Base-by-base conservation (phyloP, 768 basidiomycete species). In the Trametes maxima region DNA sequence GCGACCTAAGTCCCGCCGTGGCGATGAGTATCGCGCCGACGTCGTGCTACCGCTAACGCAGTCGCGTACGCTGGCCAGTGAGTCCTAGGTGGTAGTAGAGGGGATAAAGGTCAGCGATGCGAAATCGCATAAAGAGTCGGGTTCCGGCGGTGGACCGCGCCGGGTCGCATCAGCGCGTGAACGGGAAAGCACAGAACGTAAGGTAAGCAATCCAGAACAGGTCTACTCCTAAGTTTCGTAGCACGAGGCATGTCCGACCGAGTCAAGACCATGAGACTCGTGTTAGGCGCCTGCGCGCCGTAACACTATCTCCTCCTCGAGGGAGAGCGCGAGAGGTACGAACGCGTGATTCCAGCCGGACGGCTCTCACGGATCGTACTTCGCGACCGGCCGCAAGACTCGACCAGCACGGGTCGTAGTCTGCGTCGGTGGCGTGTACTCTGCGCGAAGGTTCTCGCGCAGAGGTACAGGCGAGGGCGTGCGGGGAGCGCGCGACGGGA, bases 361-460 rank as follows among this genome's bases (percentile, higher is more conserved):
- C 25, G 51, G 51, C 51, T 53, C 51, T 53, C 51, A 43, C 35
- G 50, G 58, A 46, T 59, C 58, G 58, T 59, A 59, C 42, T 36
- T 50, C 50, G 50, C 42, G 47, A 36, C 39, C 39, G 58, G 58
- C n/a, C 42, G 39, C n/a, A 50, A 59, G 22, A 59, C 50, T 17
- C 51, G 50, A 35, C 58, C 58, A 22, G 58, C 28, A 19, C 49
- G 49, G 24, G 58, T 59, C 58, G 58, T 59, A 16, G 58, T 59
- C 50, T 45, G 49, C 28, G 58, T 43, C 19, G 58, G 58, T 25
- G 50, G 58, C 39, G 51, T 53, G 51, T 53, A 53, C 51, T 53
- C 51, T 12, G 51, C 39, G 22, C 51, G 51, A 40, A 47, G 46
- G 46, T 47, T 47, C 25, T 47, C 46, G 21, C 10, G 46, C 46